These are phyloP conservation scores for Heliamphora pulchella DNA, from an alignment of 179 eudicot species.

Conservation along the genomic window DNA sequence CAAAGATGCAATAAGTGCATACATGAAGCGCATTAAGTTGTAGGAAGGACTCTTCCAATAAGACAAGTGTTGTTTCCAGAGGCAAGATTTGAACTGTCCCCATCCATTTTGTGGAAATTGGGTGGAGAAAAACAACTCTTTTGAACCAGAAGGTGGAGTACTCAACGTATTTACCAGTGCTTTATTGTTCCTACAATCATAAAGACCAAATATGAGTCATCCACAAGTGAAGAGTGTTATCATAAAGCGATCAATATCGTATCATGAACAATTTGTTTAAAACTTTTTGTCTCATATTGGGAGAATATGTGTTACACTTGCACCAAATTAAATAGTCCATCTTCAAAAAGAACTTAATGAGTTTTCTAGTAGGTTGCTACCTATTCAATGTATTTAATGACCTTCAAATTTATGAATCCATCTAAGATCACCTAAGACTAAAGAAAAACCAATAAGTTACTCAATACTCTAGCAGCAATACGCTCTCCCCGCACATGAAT, in stretches of 20 bases:
- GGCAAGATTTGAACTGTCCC: slow-evolving; percentile 69
- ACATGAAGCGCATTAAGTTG: slow-evolving; percentile 47
- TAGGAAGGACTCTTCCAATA: slow-evolving; percentile 87
- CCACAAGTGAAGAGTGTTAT: neutral
- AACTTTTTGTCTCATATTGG: neutral
- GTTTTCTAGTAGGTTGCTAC: too few relatives aligned
- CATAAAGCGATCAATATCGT: neutral
- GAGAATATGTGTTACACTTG: neutral
- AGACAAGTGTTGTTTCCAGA: slow-evolving; percentile 75
- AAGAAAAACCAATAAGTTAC: too few relatives aligned
- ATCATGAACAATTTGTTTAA: too few relatives aligned
- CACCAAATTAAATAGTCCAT: neutral
- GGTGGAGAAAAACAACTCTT: slow-evolving; percentile 45
- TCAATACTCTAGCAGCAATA: too few relatives aligned
- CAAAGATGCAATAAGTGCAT: slow-evolving; percentile 35
- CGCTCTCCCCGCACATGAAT: too few relatives aligned
- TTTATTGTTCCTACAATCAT: slow-evolving; percentile 45
- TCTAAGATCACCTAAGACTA: too few relatives aligned
- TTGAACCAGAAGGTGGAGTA: slow-evolving; percentile 41
- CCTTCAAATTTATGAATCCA: too few relatives aligned
- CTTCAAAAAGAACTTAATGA: neutral
- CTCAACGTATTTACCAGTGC: slow-evolving; percentile 42
- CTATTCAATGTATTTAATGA: too few relatives aligned
- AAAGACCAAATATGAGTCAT: neutral
- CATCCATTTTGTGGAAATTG: slow-evolving; percentile 59